A percentile compares a stretch with the other conserved stretches of the same genome.
phyloP scores from a whole-genome alignment of 352 stramenopile genomes.

The Pythium phragmitis region DNA sequence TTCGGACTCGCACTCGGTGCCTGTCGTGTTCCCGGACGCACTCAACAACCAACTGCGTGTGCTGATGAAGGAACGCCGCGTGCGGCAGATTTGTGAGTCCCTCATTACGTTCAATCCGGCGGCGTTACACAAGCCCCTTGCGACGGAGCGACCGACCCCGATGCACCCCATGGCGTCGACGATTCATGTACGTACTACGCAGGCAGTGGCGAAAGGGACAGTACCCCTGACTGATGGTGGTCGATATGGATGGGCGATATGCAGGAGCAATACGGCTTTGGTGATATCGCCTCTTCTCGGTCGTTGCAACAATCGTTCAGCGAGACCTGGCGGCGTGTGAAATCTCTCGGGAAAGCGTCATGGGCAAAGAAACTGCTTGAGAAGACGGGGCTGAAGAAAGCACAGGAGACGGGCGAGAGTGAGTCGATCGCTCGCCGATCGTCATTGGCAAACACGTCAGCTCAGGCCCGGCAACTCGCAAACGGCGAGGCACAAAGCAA shows the following conservation, averaged over 20 bases:
- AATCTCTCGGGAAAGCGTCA: slow-evolving; percentile 45
- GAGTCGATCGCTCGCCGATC: slow-evolving; percentile 2
- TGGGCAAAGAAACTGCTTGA: slow-evolving; percentile 63
- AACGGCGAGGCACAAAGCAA: neutral
- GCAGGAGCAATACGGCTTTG: slow-evolving; percentile 79
- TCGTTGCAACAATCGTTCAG: slow-evolving; percentile 47
- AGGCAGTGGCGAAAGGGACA: neutral
- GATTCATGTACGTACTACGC: slow-evolving; percentile 34
- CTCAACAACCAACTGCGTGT: slow-evolving; percentile 54
- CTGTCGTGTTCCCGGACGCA: slow-evolving; percentile 55
- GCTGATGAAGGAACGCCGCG: slow-evolving; percentile 45
- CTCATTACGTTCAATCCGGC: slow-evolving; percentile 43
- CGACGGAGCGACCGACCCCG: slow-evolving; percentile 36
- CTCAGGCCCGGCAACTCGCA: slow-evolving; percentile 39
- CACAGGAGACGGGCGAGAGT: slow-evolving; percentile 13
- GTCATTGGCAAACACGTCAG: slow-evolving; percentile 40
- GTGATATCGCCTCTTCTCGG: slow-evolving; percentile 57
- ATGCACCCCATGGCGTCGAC: slow-evolving; percentile 55
- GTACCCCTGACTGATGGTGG: too few relatives aligned
- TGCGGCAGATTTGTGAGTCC: slow-evolving; percentile 44
- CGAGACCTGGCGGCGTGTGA: slow-evolving; percentile 59
- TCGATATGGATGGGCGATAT: neutral
- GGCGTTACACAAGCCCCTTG: slow-evolving; percentile 37
- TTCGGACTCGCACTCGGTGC: slow-evolving; percentile 60
- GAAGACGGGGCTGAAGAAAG: slow-evolving; percentile 41